Conservation (phyloP, 2,329 filamentous ascomycete species). For the Fusarium pseudonygamai region DNA sequence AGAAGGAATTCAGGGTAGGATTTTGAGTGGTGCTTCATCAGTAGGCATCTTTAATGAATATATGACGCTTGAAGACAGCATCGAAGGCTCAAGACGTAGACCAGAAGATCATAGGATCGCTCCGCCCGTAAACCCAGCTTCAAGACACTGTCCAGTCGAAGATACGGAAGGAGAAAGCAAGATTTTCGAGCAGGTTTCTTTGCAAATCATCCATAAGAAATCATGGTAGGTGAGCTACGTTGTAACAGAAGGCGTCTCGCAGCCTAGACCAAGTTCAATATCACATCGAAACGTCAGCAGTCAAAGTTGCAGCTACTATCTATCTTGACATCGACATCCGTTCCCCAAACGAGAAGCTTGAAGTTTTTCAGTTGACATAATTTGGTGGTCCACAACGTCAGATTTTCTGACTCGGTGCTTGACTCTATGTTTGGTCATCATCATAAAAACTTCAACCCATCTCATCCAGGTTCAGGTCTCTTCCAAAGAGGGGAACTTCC, state of each 20-base stretch:
- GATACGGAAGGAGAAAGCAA: background rate
- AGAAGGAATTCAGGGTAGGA: background rate
- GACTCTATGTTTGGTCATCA: conserved; percentile 95
- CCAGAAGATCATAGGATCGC: background rate
- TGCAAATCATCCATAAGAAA: background rate
- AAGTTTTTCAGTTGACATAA: conserved; percentile 48
- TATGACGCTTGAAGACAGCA: background rate
- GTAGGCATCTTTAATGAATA: background rate
- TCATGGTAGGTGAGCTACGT: background rate
- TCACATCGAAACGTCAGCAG: background rate
- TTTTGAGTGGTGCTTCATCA: background rate
- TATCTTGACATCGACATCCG: background rate
- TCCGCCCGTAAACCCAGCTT: background rate
- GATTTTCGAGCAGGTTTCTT: too few relatives aligned
- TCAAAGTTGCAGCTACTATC: background rate
- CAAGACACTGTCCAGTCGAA: background rate
- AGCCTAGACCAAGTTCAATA: background rate
- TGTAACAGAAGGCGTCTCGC: background rate
- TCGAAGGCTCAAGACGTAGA: background rate
- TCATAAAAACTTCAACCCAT: conserved; percentile 73
- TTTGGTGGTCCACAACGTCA: conserved; percentile 48
- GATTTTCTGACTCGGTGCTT: conserved; percentile 82
- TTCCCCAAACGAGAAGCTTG: conserved; percentile 20
- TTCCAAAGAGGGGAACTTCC: conserved; percentile 51
- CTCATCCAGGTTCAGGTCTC: conserved; percentile 26